A percentile compares a stretch with the other conserved stretches of the same genome.
phyloP scores from a whole-genome alignment of 257 asterid species.

The Catharanthus roseus region DNA sequence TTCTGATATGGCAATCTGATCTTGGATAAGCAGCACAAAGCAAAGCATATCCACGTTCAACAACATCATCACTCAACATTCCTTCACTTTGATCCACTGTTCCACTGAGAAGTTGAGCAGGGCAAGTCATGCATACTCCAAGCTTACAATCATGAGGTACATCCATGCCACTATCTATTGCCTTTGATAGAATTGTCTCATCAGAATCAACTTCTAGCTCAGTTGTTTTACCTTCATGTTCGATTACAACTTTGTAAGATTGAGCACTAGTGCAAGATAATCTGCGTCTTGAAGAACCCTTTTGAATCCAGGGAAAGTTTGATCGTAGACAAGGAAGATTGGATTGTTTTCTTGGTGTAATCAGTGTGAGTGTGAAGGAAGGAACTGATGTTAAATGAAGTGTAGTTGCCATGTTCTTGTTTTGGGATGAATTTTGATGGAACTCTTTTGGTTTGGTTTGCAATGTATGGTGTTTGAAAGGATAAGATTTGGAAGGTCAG shows the following conservation, averaged over 20 bases:
- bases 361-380: too few species aligned
- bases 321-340: too few species aligned
- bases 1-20: slow-evolving; percentile 73
- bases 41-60: slow-evolving; percentile 75
- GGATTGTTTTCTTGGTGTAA: too few species aligned
- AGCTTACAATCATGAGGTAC: slow-evolving; percentile 91
- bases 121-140: slow-evolving; percentile 99
- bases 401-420: too few species aligned
- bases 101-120: slow-evolving; percentile 72
- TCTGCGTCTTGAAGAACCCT: slow-evolving; percentile 4
- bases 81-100: slow-evolving; percentile 93
- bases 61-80: slow-evolving; percentile 91
- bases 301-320: too few species aligned
- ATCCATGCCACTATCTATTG: slow-evolving; percentile 56
- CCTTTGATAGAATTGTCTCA: slow-evolving; percentile 74
- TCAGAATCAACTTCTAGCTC: slow-evolving; percentile 78
- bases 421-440: too few species aligned
- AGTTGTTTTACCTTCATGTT: slow-evolving; percentile 46
- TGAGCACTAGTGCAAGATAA: slow-evolving; percentile 19
- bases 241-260: slow-evolving; percentile 67
- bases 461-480: too few species aligned
- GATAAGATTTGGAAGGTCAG: too few species aligned
- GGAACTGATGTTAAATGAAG: too few species aligned
- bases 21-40: slow-evolving; percentile 78
- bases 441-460: too few species aligned